phyloP scores from a whole-genome alignment of 345 rosid species.

The Turritis glabra region DNA sequence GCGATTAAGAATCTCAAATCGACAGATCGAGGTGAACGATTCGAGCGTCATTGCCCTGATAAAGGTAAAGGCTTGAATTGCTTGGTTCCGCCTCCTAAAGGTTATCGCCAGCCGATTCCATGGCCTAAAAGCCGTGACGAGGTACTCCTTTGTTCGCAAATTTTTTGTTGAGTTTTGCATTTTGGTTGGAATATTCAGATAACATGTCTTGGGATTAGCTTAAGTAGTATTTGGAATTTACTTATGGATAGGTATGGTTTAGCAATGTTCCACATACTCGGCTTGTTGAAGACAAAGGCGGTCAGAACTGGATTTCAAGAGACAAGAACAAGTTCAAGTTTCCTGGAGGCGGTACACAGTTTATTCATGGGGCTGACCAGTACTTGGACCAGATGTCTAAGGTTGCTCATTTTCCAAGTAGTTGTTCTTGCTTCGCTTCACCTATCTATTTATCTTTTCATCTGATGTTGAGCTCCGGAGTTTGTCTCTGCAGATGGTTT shows the following conservation, averaged over 20 bases:
- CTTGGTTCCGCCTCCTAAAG: constrained; percentile 82
- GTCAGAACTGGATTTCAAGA: constrained; percentile 91
- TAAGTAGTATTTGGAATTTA: constrained; percentile 5
- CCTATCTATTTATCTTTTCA: neutral
- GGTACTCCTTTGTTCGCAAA: constrained; percentile 46
- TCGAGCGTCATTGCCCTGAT: constrained; percentile 91
- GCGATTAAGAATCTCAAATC: constrained; percentile 71
- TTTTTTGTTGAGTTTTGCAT: neutral
- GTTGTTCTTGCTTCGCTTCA: neutral
- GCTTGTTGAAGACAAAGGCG: constrained; percentile 91
- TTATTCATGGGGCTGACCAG: constrained; percentile 92
- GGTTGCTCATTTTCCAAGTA: constrained; percentile 42
- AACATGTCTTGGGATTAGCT: neutral
- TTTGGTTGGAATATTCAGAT: neutral
- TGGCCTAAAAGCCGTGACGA: constrained; percentile 97
- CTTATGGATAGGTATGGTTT: constrained; percentile 74
- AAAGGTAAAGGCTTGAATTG: constrained; percentile 70
- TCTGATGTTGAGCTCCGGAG: constrained; percentile 22
- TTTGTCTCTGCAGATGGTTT: constrained; percentile 71
- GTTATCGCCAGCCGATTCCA: constrained; percentile 72
- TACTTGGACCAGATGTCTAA: constrained; percentile 85
- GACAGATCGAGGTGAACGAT: constrained; percentile 71
- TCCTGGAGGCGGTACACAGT: constrained; percentile 99
- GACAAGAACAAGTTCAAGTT: constrained; percentile 82
- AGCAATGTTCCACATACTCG: constrained; percentile 88